A percentile compares a stretch with the other conserved stretches of the same genome.
These are phyloP conservation scores for Tympanopsis confertula DNA, from an alignment of 2,329 filamentous ascomycete genomes.

Conservation along the genomic window DNA sequence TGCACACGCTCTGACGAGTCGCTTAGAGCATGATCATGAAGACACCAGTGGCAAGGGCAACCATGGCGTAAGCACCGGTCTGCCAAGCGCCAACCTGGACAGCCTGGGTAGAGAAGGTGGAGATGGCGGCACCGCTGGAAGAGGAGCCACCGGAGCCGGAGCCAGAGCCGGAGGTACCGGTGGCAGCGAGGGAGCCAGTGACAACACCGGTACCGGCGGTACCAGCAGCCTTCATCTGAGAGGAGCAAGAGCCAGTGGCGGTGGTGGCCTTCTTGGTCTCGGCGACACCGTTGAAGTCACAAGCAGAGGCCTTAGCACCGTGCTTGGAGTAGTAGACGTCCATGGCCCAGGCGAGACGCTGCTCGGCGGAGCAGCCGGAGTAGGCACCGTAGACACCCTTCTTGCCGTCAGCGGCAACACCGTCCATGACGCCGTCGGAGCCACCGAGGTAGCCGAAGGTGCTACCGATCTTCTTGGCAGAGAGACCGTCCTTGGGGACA, in stretches of 20 bases:
- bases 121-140: slow-evolving; percentile 19
- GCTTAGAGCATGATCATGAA: slow-evolving; percentile 41
- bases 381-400: slow-evolving; percentile 65
- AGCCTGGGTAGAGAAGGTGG: slow-evolving; percentile 26
- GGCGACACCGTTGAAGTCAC: slow-evolving; percentile 61
- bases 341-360: slow-evolving; percentile 65
- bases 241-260: slow-evolving; percentile 39
- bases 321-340: slow-evolving; percentile 60
- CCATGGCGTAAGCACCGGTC: slow-evolving; percentile 34
- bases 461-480: slow-evolving; percentile 44
- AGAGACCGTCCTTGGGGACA: slow-evolving; percentile 45
- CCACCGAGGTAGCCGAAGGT: slow-evolving; percentile 71
- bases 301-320: slow-evolving; percentile 43
- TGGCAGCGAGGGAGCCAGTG: slow-evolving; percentile 30
- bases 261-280: slow-evolving; percentile 34
- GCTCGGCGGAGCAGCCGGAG: slow-evolving; percentile 60
- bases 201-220: slow-evolving; percentile 44
- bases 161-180: slow-evolving; percentile 14
- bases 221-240: slow-evolving; percentile 51
- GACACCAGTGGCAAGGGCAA: slow-evolving; percentile 35
- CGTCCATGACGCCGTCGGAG: slow-evolving; percentile 41
- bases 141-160: slow-evolving; percentile 12
- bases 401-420: slow-evolving; percentile 56
- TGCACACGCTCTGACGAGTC: no score
- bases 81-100: slow-evolving; percentile 31